phyloP scores from a whole-genome alignment of 495 filamentous ascomycete genomes.

The Xylaria cubensis region DNA sequence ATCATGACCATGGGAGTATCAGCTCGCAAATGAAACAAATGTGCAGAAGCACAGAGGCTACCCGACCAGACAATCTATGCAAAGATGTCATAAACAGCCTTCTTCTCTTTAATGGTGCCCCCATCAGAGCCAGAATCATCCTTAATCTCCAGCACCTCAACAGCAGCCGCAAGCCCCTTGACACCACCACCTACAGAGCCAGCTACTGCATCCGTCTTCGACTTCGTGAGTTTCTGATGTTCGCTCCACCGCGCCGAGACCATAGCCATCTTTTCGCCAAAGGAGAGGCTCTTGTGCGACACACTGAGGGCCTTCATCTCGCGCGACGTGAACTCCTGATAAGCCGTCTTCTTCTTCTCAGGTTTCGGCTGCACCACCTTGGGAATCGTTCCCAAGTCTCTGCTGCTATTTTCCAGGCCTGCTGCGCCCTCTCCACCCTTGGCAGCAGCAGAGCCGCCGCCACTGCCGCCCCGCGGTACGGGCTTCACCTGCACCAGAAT shows the following conservation, averaged over 20 bases:
- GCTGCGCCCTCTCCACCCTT: not conserved
- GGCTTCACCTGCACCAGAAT: conserved; percentile 80
- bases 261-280: conserved; percentile 66
- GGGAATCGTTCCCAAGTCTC: not conserved
- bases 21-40: not conserved
- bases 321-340: conserved; percentile 68
- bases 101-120: not conserved
- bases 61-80: not conserved
- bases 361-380: not conserved
- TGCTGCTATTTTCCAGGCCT: not conserved
- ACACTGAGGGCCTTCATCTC: conserved; percentile 58
- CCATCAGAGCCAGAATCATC: conserved; percentile 22
- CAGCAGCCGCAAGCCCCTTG: conserved; percentile 32
- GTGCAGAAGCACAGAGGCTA: not conserved
- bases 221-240: conserved; percentile 19
- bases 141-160: conserved; percentile 32
- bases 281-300: conserved; percentile 51
- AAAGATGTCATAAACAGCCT: not conserved
- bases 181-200: not conserved
- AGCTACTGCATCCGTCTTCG: conserved; percentile 14
- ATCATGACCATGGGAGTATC: not conserved
- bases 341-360: conserved; percentile 55
- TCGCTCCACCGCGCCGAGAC: conserved; percentile 52
- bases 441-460: not conserved
- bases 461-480: conserved; percentile 62